Percentiles rank a stretch among this genome's conserved stretches.
phyloP scores from a whole-genome alignment of 305 asterid species.

The Ilex paraguariensis region DNA sequence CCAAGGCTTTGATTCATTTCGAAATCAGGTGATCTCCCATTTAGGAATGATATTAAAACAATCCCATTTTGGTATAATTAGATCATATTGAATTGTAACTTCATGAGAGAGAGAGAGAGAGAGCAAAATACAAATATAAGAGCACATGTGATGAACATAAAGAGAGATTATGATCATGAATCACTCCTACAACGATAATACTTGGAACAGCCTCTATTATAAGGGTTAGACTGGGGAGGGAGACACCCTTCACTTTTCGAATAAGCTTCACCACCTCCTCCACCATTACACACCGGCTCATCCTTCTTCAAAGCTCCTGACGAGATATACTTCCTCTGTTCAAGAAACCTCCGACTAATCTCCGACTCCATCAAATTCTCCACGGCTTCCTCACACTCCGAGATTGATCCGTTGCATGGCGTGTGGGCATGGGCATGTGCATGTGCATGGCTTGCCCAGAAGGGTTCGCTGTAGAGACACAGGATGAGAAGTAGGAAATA shows the following conservation, averaged over 20 bases:
- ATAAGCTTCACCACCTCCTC: conserved; percentile 38
- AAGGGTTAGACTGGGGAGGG: conserved; percentile 38
- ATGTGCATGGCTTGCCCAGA: conserved; percentile 6
- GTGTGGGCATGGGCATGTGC: conserved; percentile 6
- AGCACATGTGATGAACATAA: no score
- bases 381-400: conserved; percentile 24
- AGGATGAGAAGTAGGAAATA: conserved; percentile 3
- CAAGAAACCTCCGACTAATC: conserved; percentile 44
- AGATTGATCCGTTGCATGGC: conserved; percentile 37
- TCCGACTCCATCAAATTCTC: conserved; percentile 58
- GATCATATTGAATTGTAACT: no score
- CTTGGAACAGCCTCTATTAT: conserved; percentile 42
- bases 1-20: no score
- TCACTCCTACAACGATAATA: conserved; percentile 44
- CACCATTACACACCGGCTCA: conserved; percentile 57
- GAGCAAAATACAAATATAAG: no score
- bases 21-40: no score
- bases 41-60: no score
- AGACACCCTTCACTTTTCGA: conserved; percentile 42
- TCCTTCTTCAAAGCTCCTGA: conserved; percentile 46
- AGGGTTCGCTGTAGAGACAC: neutral
- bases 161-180: conserved; percentile 9
- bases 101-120: no score
- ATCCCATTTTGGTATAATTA: no score
- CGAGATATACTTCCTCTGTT: conserved; percentile 49